These are phyloP conservation scores for Aspergillus versicolor DNA, from an alignment of 2,329 filamentous ascomycete species.

Conservation along the genomic window DNA sequence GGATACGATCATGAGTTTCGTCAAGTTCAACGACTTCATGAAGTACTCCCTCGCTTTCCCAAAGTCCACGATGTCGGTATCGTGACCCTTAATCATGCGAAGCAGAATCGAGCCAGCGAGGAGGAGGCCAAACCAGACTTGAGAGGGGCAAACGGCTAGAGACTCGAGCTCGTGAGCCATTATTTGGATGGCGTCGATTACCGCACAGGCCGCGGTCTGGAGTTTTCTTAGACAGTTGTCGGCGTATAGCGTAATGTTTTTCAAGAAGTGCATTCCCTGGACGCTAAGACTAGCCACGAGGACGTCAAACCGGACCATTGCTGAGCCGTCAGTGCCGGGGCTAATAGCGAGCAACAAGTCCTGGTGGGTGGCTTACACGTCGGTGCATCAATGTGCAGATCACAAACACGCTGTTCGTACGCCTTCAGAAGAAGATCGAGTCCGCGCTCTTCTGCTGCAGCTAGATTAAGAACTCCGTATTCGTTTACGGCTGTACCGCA, in stretches of 20 bases:
- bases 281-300: conserved; percentile 33
- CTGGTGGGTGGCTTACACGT: conserved; percentile 25
- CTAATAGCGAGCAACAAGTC: too few species aligned
- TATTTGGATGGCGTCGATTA: conserved; percentile 30
- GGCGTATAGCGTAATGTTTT: conserved; percentile 27
- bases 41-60: conserved; percentile 34
- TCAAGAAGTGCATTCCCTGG: conserved; percentile 39
- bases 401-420: conserved; percentile 38
- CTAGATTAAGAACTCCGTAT: conserved; percentile 41
- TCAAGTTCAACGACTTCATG: conserved; percentile 39
- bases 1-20: conserved; percentile 38
- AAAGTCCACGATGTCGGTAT: conserved; percentile 30
- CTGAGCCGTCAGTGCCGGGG: conserved; percentile 15
- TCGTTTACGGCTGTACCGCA: conserved; percentile 38
- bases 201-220: conserved; percentile 28
- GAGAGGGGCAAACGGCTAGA: conserved; percentile 27
- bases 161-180: conserved; percentile 21
- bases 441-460: conserved; percentile 37
- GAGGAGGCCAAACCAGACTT: conserved; percentile 31
- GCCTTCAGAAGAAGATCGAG: conserved; percentile 37
- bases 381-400: conserved; percentile 33
- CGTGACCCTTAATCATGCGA: conserved; percentile 40
- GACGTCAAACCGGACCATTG: conserved; percentile 31
- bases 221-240: conserved; percentile 28
- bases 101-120: conserved; percentile 34